Evolutionary conservation across 352 stramenopile species (phyloP), one percentile per base, ranked within the genome.

Genomic region (Thraustochytrium striatum): DNA sequence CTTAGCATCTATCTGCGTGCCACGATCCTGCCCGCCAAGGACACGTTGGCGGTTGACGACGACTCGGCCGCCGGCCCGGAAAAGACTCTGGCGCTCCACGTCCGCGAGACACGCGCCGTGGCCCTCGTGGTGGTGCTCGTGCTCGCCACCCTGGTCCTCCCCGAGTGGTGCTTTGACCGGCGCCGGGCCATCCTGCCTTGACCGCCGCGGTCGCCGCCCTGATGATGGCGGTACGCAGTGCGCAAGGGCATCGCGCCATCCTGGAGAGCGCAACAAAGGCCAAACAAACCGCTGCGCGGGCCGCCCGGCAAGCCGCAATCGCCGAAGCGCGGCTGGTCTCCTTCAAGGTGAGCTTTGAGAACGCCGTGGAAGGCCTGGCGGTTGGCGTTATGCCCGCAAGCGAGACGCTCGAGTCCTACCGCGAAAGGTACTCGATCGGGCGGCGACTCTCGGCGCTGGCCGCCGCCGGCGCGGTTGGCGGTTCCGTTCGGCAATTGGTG

Each of bases 141-240:
- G 16, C 19, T 50, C 19, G 32, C 68, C 41, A 43, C 65, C 21
- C 16, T 75, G 1, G 44, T 25, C 5, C 25, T 75, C n/a, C 65
- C 65, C 30, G 19, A 41, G 19, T 75, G 65, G 65, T 75, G 65
- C 65, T 75, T 19, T n/a, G 11, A 75, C 19, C 65, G 65, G 28
- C 33, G 52, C 21, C 50, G 39, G n/a, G 44, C 68, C 7, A 19
- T 75, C n/a, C 65, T 3, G 19, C 68, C 30, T n/a, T 75, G 30
- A 30, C 52, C 39, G n/a, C 68, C 7, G 41, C 65, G 5, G 65
- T 75, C 30, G 39, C 52, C 9, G 65, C 50, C 32, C 41, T 38
- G 28, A 75, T 75, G 65, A 39, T 75, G 32, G 43, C 68, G 41
- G 65, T 75, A 32, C 65, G 65, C 39, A 25, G 44, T 32, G 36